Conservation (phyloP, 257 asterid genomes). For the Nicotiana paniculata region DNA sequence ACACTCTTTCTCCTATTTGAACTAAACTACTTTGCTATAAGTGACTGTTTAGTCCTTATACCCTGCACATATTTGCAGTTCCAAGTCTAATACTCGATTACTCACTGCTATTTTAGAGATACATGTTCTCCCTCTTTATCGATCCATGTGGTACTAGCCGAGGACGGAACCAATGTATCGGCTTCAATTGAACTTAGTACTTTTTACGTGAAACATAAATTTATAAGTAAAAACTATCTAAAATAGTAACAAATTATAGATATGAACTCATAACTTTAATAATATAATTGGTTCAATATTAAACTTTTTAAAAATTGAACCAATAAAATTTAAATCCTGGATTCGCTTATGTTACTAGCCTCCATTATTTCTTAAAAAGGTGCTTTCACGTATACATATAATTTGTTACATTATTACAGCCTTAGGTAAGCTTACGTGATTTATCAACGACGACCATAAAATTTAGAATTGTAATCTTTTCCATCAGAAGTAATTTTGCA, state of each 20-base stretch:
- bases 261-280: too few relatives aligned
- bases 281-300: too few relatives aligned
- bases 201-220: too few relatives aligned
- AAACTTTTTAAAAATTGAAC: too few relatives aligned
- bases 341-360: background rate
- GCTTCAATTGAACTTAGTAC: too few relatives aligned
- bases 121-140: background rate
- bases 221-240: too few relatives aligned
- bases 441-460: background rate
- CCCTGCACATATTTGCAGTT: background rate
- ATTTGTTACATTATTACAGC: background rate
- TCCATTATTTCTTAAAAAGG: background rate
- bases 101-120: background rate
- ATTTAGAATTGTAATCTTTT: background rate
- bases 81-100: background rate
- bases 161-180: too few relatives aligned
- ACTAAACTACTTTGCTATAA: background rate
- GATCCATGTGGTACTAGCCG: background rate
- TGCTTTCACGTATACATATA: background rate
- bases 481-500: background rate
- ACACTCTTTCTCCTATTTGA: background rate
- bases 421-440: background rate
- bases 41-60: background rate
- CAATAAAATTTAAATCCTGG: too few relatives aligned
- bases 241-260: too few relatives aligned